A percentile compares a stretch with the other conserved stretches of the same genome.
Conservation (phyloP, 768 basidiomycete species). For the Strobilomyces echinocephalus region DNA sequence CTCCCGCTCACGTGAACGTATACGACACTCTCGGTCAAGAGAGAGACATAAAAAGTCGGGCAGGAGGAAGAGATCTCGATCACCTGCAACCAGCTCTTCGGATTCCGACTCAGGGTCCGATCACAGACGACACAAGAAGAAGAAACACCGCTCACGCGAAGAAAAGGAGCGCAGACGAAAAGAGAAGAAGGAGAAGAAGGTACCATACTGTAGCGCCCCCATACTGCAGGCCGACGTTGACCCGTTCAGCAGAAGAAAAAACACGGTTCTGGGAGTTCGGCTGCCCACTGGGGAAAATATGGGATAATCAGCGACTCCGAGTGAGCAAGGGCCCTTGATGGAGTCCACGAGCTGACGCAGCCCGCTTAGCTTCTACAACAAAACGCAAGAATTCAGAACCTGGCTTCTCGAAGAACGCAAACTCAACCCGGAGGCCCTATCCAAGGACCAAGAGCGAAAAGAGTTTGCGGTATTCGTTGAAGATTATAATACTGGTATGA, state of each 20-base stretch:
- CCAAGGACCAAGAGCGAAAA: conserved; percentile 81
- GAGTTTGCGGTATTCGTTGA: conserved; percentile 81
- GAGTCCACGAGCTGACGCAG: conserved; percentile 11
- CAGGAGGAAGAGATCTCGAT: conserved; percentile 32
- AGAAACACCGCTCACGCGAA: conserved; percentile 42
- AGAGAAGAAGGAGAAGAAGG: conserved; percentile 71
- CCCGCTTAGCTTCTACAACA: conserved; percentile 65
- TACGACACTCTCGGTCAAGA: conserved; percentile 35
- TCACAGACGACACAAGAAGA: conserved; percentile 39
- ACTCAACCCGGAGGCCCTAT: conserved; percentile 83
- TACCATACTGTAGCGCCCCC: conserved; percentile 21
- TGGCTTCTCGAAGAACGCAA: conserved; percentile 94
- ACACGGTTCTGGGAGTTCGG: conserved; percentile 41
- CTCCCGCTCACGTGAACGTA: conserved; percentile 25
- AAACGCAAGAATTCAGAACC: conserved; percentile 80
- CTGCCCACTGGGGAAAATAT: conserved; percentile 81
- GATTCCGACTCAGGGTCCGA: conserved; percentile 31
- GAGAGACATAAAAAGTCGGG: conserved; percentile 25
- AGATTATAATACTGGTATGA: conserved; percentile 75
- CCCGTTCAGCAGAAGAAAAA: conserved; percentile 50
- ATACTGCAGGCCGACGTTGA: not conserved
- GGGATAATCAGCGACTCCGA: conserved; percentile 82
- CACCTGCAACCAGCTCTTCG: conserved; percentile 40
- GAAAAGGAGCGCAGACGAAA: conserved; percentile 52
- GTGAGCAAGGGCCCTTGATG: conserved; percentile 41